Conservation (phyloP, 169 alveolate genomes). For the Cryptosporidium ryanae region DNA sequence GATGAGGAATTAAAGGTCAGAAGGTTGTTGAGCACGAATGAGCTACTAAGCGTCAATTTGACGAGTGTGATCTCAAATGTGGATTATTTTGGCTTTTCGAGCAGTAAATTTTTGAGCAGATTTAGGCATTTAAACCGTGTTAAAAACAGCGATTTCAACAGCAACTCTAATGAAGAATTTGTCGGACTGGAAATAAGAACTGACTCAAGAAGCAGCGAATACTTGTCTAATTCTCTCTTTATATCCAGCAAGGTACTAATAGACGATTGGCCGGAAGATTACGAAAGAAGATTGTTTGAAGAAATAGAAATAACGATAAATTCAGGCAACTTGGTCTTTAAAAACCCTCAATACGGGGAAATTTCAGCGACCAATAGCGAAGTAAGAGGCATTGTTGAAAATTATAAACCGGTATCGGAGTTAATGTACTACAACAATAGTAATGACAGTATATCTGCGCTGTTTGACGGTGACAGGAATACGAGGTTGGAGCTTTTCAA, state of each 20-base stretch:
- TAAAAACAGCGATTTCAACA: too few species aligned
- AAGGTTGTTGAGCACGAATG: not conserved
- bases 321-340: conserved; percentile 37
- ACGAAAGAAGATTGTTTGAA: conserved; percentile 24
- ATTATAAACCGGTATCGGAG: conserved; percentile 43
- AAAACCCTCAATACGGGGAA: not conserved
- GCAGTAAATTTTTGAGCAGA: too few species aligned
- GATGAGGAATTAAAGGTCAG: not conserved
- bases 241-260: conserved; percentile 25
- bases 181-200: too few species aligned
- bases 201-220: not conserved
- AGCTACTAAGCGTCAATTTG: not conserved
- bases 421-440: not conserved
- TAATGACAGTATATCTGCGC: not conserved
- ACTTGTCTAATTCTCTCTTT: conserved; percentile 33
- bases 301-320: not conserved
- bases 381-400: not conserved
- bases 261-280: conserved; percentile 67
- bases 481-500: conserved; percentile 13
- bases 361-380: too few species aligned
- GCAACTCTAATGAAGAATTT: too few species aligned
- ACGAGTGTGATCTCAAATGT: not conserved
- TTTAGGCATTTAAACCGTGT: too few species aligned
- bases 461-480: conserved; percentile 28
- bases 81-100: not conserved